Evolutionary conservation across 495 filamentous ascomycete genomes (phyloP).

Genomic region (Aspergillus egyptiacus): DNA sequence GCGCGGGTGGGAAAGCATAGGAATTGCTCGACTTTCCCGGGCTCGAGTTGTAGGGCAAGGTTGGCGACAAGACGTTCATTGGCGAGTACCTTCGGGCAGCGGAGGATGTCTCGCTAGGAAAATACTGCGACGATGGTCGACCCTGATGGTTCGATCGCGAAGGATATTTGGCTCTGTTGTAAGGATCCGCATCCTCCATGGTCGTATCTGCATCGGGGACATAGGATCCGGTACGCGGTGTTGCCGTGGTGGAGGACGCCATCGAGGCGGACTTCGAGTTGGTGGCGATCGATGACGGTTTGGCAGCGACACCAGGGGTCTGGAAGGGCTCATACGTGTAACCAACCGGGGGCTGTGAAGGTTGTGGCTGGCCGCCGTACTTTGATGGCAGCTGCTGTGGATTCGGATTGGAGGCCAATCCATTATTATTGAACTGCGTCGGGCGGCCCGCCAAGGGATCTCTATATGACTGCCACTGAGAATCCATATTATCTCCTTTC

Average conservation of each 20-base stretch:
- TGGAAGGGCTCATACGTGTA: slow-evolving; percentile 74
- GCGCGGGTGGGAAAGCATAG: slow-evolving; percentile 40
- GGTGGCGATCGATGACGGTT: slow-evolving; percentile 45
- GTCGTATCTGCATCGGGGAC: slow-evolving; percentile 70
- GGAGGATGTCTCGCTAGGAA: slow-evolving; percentile 68
- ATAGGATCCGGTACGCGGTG: slow-evolving; percentile 63
- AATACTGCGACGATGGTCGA: slow-evolving; percentile 56
- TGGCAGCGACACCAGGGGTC: slow-evolving; percentile 36
- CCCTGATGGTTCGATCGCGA: slow-evolving; percentile 63
- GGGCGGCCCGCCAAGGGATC: slow-evolving; percentile 42
- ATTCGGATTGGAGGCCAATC: slow-evolving; percentile 33
- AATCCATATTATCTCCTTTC: slow-evolving; percentile 38
- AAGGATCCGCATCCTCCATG: slow-evolving; percentile 90
- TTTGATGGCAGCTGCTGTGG: slow-evolving; percentile 32
- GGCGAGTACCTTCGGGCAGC: slow-evolving; percentile 91
- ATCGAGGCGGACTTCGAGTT: slow-evolving; percentile 50
- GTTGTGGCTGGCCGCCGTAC: slow-evolving; percentile 44
- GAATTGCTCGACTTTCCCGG: slow-evolving; percentile 51
- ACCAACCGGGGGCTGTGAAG: slow-evolving; percentile 55
- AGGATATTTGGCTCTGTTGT: slow-evolving; percentile 72
- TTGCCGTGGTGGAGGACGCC: slow-evolving; percentile 58
- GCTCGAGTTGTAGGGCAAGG: slow-evolving; percentile 50
- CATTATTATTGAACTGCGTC: slow-evolving; percentile 36
- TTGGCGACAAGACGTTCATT: slow-evolving; percentile 73
- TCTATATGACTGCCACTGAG: slow-evolving; percentile 49